Evolutionary conservation across 1,139 yeast genomes (phyloP).

Genomic region (Suzukiozyma palmioleophila): DNA sequence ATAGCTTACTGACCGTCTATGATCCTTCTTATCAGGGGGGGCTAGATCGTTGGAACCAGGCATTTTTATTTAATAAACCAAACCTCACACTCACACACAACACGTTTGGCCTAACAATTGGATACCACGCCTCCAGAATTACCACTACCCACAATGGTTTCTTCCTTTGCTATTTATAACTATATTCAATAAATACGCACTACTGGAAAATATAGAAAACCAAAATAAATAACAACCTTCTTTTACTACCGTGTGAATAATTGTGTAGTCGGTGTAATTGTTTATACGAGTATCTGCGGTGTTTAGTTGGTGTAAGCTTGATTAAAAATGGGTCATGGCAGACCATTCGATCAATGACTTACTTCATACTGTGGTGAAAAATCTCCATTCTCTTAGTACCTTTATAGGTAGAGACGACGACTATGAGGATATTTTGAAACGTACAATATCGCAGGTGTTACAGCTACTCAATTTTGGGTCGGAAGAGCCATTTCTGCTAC

Average conservation of each 20-base stretch:
- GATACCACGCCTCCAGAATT: too few species aligned
- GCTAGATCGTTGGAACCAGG: background rate
- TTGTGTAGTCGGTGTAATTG: background rate
- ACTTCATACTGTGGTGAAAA: constrained; percentile 20
- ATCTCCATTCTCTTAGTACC: constrained; percentile 18
- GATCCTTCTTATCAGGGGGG: constrained; percentile 5
- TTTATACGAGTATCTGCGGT: background rate
- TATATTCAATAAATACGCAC: background rate
- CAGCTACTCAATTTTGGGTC: constrained; percentile 4
- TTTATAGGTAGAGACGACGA: constrained; percentile 9
- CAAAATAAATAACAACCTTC: too few species aligned
- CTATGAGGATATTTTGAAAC: constrained; percentile 15
- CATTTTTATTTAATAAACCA: background rate
- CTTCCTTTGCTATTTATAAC: background rate
- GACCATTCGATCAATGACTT: constrained; percentile 10
- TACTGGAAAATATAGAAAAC: too few species aligned
- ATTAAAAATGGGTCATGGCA: background rate
- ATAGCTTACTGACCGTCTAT: constrained; percentile 28
- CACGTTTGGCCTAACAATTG: too few species aligned
- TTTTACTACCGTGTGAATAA: background rate
- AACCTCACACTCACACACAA: too few species aligned
- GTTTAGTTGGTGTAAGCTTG: background rate
- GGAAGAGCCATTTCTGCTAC: background rate
- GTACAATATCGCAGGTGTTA: constrained; percentile 11
- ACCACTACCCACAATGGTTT: too few species aligned